Conservation (phyloP, 805 yeast species). For the Cyberlindnera misumaiensis region DNA sequence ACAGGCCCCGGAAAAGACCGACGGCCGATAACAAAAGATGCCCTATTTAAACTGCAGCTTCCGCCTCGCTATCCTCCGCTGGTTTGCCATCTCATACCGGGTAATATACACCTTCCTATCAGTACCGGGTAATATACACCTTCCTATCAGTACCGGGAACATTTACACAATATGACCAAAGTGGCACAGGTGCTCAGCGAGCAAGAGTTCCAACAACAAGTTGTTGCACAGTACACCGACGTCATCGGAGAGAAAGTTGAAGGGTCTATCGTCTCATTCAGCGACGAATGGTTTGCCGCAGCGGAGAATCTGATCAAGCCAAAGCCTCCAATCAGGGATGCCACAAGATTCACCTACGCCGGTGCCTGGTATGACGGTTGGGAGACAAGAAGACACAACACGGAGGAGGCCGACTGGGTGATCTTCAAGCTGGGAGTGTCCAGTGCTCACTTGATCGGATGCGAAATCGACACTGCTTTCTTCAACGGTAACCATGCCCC, state of each 20-base stretch:
- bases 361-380: constrained; percentile 99
- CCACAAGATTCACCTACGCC: constrained; percentile 67
- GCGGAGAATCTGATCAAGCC: constrained; percentile 85
- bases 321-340: constrained; percentile 71
- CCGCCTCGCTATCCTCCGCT: neutral
- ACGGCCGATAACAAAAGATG: neutral
- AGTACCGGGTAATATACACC: too few species aligned
- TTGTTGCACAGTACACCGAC: constrained; percentile 36
- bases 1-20: neutral
- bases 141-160: too few species aligned
- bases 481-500: constrained; percentile 97
- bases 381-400: constrained; percentile 95
- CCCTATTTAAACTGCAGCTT: neutral
- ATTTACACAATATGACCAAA: neutral
- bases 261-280: constrained; percentile 58
- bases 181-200: constrained; percentile 12
- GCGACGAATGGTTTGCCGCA: constrained; percentile 95
- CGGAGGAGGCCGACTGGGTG: constrained; percentile 83
- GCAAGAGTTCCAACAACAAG: constrained; percentile 19
- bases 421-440: constrained; percentile 77
- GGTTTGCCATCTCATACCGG: too few species aligned
- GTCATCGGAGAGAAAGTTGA: constrained; percentile 83
- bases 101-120: too few species aligned
- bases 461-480: constrained; percentile 89
- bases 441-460: constrained; percentile 70